Evolutionary conservation across 2,329 filamentous ascomycete genomes (phyloP), one percentile per base, ranked within the genome.

Genomic region (Colletotrichum falcatum): DNA sequence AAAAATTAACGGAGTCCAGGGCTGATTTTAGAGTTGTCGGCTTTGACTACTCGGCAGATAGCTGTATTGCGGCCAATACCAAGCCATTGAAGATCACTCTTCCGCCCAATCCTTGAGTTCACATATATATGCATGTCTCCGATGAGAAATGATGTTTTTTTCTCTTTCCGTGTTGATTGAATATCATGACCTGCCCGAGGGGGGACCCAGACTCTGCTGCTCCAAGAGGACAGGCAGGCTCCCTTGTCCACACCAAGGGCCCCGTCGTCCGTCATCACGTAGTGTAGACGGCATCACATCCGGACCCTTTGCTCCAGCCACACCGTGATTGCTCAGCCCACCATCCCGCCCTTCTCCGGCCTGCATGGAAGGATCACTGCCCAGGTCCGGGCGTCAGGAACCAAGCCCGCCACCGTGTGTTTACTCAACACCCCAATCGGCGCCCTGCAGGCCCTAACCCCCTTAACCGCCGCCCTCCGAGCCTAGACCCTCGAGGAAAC

Each of bases 1-100:
- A 71, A 73, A 73, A 65, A 72, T 62, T 70, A 59, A 70, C 72
- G 72, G 72, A 73, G 72, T 73, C 63, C 58, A 72, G 72, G 72
- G 70, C 72, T 73, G 72, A 73, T 73, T 73, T 73, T 66, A 65
- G 61, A 69, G 54, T 62, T 72, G 64, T 71, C 72, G 72, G 72
- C 72, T 73, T 72, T 63, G 71, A 73, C 66, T 66, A 65, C 65
- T 66, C 66, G 62, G 72, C 66, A 73, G 72, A 66, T 72, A 73
- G 70, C 72, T 65, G 64, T 66, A 59, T 48, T 64, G 48, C 61
- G 68, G 69, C 71, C 68, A 73, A 73, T 73, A 73, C 72, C 72
- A 73, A 70, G 66, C 64, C 70, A 71, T 73, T 73, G 72, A 73
- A 72, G 64, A 64, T 70, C 60, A 72, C 61, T 67, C 72, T 70